Evolutionary conservation across 768 basidiomycete species (phyloP).

Genomic region (Suillus tomentosus): DNA sequence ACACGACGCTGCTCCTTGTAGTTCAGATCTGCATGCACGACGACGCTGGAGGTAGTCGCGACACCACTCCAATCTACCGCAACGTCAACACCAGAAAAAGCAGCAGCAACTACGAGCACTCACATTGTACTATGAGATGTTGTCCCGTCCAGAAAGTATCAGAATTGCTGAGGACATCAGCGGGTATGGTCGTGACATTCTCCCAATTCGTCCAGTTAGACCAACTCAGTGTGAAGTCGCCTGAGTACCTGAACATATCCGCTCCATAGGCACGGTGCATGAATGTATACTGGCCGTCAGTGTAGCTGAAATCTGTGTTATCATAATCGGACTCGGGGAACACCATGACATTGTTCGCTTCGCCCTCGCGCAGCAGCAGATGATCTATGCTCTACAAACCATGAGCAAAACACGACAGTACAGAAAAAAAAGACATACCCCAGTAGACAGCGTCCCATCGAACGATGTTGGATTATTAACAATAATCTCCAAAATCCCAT

Average conservation of each 20-base stretch:
- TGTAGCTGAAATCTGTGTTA: conserved; percentile 53
- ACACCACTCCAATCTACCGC: conserved; percentile 75
- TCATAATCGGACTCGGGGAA: conserved; percentile 85
- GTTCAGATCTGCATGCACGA: conserved; percentile 76
- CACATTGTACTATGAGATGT: conserved; percentile 90
- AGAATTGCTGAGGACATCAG: conserved; percentile 47
- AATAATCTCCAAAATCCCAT: conserved; percentile 79
- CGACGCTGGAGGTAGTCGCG: conserved; percentile 59
- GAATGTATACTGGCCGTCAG: conserved; percentile 70
- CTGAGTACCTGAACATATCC: conserved; percentile 83
- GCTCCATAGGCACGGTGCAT: conserved; percentile 85
- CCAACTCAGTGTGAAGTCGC: conserved; percentile 82
- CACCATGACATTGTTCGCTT: conserved; percentile 76
- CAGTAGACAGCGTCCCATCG: conserved; percentile 47
- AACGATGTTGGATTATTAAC: conserved; percentile 56
- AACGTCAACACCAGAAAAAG: not conserved
- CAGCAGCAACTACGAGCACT: conserved; percentile 26
- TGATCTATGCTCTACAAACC: conserved; percentile 63
- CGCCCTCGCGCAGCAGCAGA: conserved; percentile 80
- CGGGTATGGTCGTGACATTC: conserved; percentile 63
- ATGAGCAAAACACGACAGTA: conserved; percentile 12
- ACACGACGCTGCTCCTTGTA: conserved; percentile 69
- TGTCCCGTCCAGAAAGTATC: conserved; percentile 75
- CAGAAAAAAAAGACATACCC: conserved; percentile 39
- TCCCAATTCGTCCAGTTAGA: conserved; percentile 83